Base-by-base conservation (phyloP, 495 filamentous ascomycete genomes). In the Aspergillus avenaceus region DNA sequence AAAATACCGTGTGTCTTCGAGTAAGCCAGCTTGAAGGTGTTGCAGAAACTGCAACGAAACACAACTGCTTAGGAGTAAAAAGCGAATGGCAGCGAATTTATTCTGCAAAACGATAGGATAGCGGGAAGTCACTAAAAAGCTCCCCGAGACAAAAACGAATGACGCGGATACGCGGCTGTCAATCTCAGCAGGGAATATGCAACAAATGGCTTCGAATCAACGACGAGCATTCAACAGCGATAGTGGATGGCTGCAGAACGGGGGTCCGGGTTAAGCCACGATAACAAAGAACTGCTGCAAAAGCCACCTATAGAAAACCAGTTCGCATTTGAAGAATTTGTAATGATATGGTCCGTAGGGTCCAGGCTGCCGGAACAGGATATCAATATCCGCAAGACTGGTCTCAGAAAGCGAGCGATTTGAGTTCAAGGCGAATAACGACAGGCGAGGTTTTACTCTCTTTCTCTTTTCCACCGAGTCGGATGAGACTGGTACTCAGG, bases 1-100 rank as follows among this genome's bases (percentile, higher is more conserved):
- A 75, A 66, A 73, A 74, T 64, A 65, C 71, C 65, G 68, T 75
- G 69, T 47, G 65, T 64, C 65, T 68, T 75, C 65, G 71, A 76
- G 62, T 73, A 75, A 72, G 74, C 74, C 74, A 77, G 74, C 60
- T 76, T 77, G 74, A 75, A 69, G 61, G 63, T 73, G 70, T 75
- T 77, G 72, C 70, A 71, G 64, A 56, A 56, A 59, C 58, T 74
- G 71, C 71, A 74, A 74, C 71, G 55, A 66, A 66, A 71, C 63
- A 62, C 66, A 63, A 70, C 59, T 54, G 49, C 54, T 54, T 65
- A 62, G 63, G n/a, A n/a, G n/a, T n/a, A n/a, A 55, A 53, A 71
- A 75, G 72, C 74, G 74, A 75, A 68, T 70, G 71, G 71, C 70
- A 68, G 70, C 46, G 67, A 70, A 75, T 71, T 70, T 72, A 73